Percentiles rank a stretch among this genome's conserved stretches.
Conservation (phyloP, 208 protist genomes). For the Leishmania guyanensis region DNA sequence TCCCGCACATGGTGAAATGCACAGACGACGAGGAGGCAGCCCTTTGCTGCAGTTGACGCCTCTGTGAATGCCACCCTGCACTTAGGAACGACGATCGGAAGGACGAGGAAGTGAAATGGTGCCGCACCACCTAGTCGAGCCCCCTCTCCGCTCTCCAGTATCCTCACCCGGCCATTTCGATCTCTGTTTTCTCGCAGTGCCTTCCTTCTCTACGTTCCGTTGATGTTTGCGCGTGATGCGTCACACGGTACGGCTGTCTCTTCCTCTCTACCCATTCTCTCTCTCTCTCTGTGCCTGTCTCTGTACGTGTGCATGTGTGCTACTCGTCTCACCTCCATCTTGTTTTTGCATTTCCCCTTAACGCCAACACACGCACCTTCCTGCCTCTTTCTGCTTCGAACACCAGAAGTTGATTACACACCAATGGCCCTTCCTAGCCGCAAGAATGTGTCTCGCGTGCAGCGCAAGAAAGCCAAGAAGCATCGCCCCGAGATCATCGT, state of each 20-base stretch:
- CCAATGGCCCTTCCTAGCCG: conserved; percentile 36
- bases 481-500: conserved; percentile 92
- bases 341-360: neutral
- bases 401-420: neutral
- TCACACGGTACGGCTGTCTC: neutral
- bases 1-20: neutral
- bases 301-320: neutral
- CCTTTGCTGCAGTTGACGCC: neutral
- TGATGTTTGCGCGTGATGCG: neutral
- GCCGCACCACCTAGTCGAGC: neutral
- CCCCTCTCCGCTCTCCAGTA: neutral
- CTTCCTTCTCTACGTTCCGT: neutral
- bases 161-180: neutral
- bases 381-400: neutral
- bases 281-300: neutral
- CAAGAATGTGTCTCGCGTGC: conserved; percentile 56
- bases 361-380: neutral
- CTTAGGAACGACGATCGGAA: neutral
- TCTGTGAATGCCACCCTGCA: too few species aligned
- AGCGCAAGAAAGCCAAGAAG: conserved; percentile 80
- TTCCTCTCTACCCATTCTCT: neutral
- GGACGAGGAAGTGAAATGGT: neutral
- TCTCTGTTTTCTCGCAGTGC: neutral
- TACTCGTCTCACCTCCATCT: neutral
- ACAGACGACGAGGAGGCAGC: neutral